A percentile compares a stretch with the other conserved stretches of the same genome.
These are phyloP conservation scores for Erysimum cheiranthoides DNA, from an alignment of 345 rosid species.

Conservation along the genomic window DNA sequence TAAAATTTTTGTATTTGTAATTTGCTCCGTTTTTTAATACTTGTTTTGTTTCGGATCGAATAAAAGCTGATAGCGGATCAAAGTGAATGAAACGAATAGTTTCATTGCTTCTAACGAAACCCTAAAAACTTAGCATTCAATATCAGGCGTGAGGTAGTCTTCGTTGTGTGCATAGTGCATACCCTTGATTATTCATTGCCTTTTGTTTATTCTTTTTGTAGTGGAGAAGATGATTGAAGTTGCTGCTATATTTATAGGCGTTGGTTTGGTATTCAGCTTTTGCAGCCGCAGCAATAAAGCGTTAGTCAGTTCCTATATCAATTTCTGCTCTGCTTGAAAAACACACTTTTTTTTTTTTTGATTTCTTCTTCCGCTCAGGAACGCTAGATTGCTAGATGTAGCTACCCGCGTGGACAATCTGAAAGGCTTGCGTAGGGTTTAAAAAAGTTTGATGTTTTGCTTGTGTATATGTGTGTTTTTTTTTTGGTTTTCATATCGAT, in stretches of 20 bases:
- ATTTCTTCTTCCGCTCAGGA: not conserved
- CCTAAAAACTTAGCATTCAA: no score
- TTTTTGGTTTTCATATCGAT: not conserved
- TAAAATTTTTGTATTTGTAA: no score
- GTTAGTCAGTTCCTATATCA: not conserved
- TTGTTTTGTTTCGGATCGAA: no score
- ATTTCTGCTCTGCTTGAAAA: not conserved
- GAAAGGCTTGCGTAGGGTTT: not conserved
- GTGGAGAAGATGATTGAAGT: not conserved
- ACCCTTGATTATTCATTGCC: no score
- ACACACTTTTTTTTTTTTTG: not conserved
- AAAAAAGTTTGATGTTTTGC: not conserved
- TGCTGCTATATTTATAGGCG: not conserved
- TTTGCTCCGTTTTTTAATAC: no score
- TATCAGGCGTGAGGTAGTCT: no score
- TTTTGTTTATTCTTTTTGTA: no score
- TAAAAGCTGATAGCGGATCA: no score
- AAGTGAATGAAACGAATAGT: no score
- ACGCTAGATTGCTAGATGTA: not conserved
- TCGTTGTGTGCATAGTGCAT: no score
- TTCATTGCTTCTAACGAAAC: no score
- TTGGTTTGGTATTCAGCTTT: not conserved
- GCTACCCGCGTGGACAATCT: not conserved
- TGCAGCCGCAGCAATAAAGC: not conserved
- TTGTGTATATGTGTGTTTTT: no score